Base-by-base conservation (phyloP, 768 basidiomycete species). In the Tulasnella calospora region DNA sequence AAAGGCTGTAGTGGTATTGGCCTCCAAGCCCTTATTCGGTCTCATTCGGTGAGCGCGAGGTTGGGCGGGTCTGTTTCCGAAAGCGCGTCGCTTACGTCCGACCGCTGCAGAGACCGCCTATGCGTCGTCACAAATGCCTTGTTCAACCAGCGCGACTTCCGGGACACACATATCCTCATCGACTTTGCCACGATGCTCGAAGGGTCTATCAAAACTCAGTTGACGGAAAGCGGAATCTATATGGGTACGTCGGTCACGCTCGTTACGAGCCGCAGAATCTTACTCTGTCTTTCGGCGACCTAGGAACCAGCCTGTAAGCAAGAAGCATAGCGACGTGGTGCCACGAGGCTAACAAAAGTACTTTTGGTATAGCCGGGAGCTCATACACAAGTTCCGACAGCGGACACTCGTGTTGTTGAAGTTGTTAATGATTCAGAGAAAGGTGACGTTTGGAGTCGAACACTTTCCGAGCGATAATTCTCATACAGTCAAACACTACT, bases 1-100 rank as follows among this genome's bases (percentile, higher is more conserved):
- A 84, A 99, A 99, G 83, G 96, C 98, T 0, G 94, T 99, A 3
- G 95, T 99, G 0, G 94, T 99, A 3, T 87, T 99, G 46, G 96
- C 95, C 4, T 90, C 92, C 17, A 93, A 94, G 82, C 95, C 95
- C 0, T 89, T 96, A 2, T 97, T 97, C 82, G 98, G 98, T 17
- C 95, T 95, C 13, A 94, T 99, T 84, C 90, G 96, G 92, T 93
- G 61, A 47, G 85, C 81, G 36, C 76, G 23, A 80, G 70, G 19
- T n/a, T 40, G 46, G 23, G 0, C 19, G 38, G 17, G 57, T 13
- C n/a, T 61, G 17, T 13, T 61, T 46, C 55, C 38, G 10, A 21
- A 13, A 3, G 19, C 4, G n/a, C 9, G 57, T 21, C 74, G n/a
- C 38, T 67, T 72, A 21, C 77, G 17, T n/a, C 47, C 35, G 41